Base-by-base conservation (phyloP, 306 rosid species). In the Senna siamea region DNA sequence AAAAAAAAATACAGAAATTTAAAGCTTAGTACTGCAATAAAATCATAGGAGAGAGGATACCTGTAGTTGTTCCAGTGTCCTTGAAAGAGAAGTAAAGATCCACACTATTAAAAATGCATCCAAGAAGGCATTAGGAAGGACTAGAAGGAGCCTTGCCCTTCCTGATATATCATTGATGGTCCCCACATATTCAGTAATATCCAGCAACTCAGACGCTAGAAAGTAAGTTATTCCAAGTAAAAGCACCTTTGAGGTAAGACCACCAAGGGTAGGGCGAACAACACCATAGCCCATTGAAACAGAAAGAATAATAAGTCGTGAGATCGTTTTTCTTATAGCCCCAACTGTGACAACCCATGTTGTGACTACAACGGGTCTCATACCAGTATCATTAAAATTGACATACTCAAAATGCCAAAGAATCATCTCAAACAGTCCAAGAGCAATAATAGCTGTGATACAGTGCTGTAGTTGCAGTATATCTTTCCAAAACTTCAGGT, bases 211-310 rank as follows among this genome's bases (percentile, higher is more conserved):
- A 1, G 95, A 89, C 22, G 97, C 94, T 69, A 91, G 80, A 62
- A 94, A 87, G 86, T 89, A 91, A 53, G 96, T 89, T 62, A 83
- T 51, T 61, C 98, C 98, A 46, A 94, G 93, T 59, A 91, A 84
- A 79, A 94, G 84, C 79, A 94, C 98, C 85, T 94, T 91, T 76
- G 97, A 89, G 66, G 97, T 91, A 75, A 94, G 96, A 76, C 98
- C 97, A 64, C 98, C 98, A 52, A 94, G 93, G 51, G 98, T 94
- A 32, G 98, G 97, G 66, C 98, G 86, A 78, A 94, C 97, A 64
- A 94, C 98, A 32, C 98, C 97, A 82, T 94, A 94, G 64, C 98
- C 98, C 98, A 94, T 94, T 19, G 97, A 87, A 78, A 94, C 92
- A 37, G 85, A 85, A 50, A 91, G 96, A 47, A 94, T 87, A 69